Base-by-base conservation (phyloP, 1,139 yeast species). In the Yamadazyma blattariae region DNA sequence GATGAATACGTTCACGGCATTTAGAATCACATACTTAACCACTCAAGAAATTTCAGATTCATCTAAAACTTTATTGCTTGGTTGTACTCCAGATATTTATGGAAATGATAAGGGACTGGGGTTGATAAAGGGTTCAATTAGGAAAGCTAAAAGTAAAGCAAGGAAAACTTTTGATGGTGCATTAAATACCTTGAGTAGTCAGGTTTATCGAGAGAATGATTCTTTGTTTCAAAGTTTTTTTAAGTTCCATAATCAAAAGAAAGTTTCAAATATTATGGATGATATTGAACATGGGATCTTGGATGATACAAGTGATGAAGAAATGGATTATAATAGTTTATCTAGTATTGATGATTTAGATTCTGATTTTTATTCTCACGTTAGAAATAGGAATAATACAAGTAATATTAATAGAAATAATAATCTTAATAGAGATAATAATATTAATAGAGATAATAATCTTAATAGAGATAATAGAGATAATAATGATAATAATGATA, bases 1-100 rank as follows among this genome's bases (percentile, higher is more conserved):
- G 12, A 28, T 15, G 16, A 35, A 32, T 23, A 79, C 89, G 4
- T 82, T 76, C 56, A 81, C 90, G 0, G 87, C 89, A 0, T 72
- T 73, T 40, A 64, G 88, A 38, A 61, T 88, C 27, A 61, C 71
- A 25, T 78, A 79, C 51, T 67, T 78, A 11, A 61, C 70, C 2
- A 70, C 85, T 0, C 44, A 56, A 7, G 74, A 75, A 31, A 55
- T 86, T 7, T 67, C 79, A 26, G 61, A 64, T 17, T 64, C 68
- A 9, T 68, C 87, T 0, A 61, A 70, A 32, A 68, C 75, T 6
- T 52, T 75, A 2, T 60, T 85, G 16, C 51, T 88, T 3, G 96
- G 96, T 0, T 71, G 74, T 0, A 57, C 82, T 2, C 95, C 96
- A 0, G 58, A 61, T 15, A 61, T 75, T 14, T 86, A 94, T 94